Base-by-base conservation (phyloP, 495 filamentous ascomycete species). In the Trichoderma virens region DNA sequence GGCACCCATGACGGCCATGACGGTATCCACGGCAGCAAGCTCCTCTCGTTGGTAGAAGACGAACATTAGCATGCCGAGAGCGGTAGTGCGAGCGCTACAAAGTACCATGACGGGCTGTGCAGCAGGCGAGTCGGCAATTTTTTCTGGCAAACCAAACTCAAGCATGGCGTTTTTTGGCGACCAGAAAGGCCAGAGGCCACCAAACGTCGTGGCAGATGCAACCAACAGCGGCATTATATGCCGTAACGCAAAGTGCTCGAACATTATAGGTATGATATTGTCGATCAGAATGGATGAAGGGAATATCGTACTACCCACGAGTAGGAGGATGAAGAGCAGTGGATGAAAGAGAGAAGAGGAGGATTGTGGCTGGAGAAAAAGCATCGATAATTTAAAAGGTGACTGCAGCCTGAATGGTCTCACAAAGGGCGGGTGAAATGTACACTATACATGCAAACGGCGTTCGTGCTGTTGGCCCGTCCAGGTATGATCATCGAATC, bases 191-290 rank as follows among this genome's bases (percentile, higher is more conserved):
- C 69, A 64, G 28, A 70, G 32, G 18, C 70, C 70, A 39, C 70
- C 70, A 59, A 72, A 69, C 39, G 66, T 69, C 28, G 63, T 65
- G 23, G 64, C 61, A 2, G 69, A 65, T n/a, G 70, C 69, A 7
- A 69, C 64, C 56, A 72, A 65, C 20, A 72, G 67, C 28, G 69
- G 47, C 25, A 70, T 67, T 16, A 72, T 59, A 59, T 72, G 70
- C 5, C 43, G 43, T 20, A 0, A 9, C 9, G 43, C 18, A 23
- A 47, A 47, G 8, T 47, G 43, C 20, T 47, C 43, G 23, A 47
- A 47, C 43, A 47, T 47, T 16, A 47, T 20, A 20, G 20, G 4
- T 23, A 1, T 20, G 41, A 6, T 5, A 16, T 20, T 20, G 43
- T 25, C 18, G n/a, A 25, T 47, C 18, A 47, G 8, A 20, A 9